Evolutionary conservation across 140 eudicot species (phyloP).

Genomic region (Oenanthe javanica): DNA sequence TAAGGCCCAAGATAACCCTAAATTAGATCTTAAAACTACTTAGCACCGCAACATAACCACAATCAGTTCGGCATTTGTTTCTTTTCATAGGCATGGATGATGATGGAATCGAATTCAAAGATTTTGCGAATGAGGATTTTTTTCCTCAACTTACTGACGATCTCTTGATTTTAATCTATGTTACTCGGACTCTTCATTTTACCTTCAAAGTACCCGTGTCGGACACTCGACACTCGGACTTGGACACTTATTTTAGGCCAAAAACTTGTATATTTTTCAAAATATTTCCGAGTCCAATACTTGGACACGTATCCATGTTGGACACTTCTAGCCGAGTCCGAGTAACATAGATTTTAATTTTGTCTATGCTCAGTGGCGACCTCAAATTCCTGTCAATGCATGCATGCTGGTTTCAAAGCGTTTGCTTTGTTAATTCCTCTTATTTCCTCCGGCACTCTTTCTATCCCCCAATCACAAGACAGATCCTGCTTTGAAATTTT

Average conservation of each 20-base stretch:
- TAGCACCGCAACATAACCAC: neutral
- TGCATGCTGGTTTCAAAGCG: neutral
- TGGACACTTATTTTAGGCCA: too few relatives aligned
- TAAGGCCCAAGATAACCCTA: neutral
- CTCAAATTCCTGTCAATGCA: neutral
- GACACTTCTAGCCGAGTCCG: too few relatives aligned
- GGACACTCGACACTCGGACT: too few relatives aligned
- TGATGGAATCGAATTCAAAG: neutral
- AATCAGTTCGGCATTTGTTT: neutral
- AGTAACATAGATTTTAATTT: too few relatives aligned
- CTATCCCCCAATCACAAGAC: neutral
- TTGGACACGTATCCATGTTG: too few relatives aligned
- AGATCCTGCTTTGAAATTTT: neutral
- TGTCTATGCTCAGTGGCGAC: neutral
- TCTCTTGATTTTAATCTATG: neutral
- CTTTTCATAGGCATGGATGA: neutral
- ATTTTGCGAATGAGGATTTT: neutral
- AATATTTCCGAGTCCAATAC: too few relatives aligned
- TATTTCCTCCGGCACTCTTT: neutral
- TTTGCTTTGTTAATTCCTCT: neutral
- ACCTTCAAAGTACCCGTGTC: too few relatives aligned
- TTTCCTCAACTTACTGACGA: neutral
- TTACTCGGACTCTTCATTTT: too few relatives aligned
- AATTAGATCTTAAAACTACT: neutral
- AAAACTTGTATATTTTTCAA: too few relatives aligned